Conservation (phyloP, 371 early-diverging fungal species). For the Chytridium lagenaria region DNA sequence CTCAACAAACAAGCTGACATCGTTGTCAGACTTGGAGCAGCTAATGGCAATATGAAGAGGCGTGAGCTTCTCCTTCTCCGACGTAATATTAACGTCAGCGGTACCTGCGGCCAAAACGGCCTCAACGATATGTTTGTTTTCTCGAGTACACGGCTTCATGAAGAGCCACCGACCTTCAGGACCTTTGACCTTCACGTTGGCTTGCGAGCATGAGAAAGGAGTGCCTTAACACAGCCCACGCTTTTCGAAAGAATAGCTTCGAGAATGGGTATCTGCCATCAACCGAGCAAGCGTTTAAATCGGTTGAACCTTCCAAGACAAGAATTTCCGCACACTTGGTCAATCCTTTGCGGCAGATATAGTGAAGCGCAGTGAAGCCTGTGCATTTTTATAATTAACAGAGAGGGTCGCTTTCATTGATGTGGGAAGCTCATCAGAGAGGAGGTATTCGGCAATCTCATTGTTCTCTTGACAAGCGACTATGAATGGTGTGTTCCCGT, state of each 20-base stretch:
- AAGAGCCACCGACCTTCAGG: background rate
- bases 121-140: slow-evolving; percentile 30
- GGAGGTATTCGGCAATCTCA: slow-evolving; percentile 20
- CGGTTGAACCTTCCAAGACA: background rate
- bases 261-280: background rate
- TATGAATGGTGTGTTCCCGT: slow-evolving; percentile 34
- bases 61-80: slow-evolving; percentile 45
- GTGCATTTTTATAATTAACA: slow-evolving; percentile 8
- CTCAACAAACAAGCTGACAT: slow-evolving; percentile 63
- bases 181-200: background rate
- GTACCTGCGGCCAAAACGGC: slow-evolving; percentile 40
- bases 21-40: slow-evolving; percentile 55
- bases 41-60: slow-evolving; percentile 65
- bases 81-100: slow-evolving; percentile 48
- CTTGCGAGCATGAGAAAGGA: background rate
- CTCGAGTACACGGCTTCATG: background rate
- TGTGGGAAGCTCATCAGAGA: slow-evolving; percentile 19
- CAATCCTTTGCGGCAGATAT: slow-evolving; percentile 43
- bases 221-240: background rate
- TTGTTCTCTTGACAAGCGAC: slow-evolving; percentile 28
- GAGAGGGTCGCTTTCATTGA: slow-evolving; percentile 33
- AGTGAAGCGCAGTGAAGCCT: slow-evolving; percentile 45
- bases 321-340: background rate
- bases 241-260: background rate
- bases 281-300: background rate